Evolutionary conservation across 1,284 basidiomycete species (phyloP).

Genomic region (Psilocybe mexicana): DNA sequence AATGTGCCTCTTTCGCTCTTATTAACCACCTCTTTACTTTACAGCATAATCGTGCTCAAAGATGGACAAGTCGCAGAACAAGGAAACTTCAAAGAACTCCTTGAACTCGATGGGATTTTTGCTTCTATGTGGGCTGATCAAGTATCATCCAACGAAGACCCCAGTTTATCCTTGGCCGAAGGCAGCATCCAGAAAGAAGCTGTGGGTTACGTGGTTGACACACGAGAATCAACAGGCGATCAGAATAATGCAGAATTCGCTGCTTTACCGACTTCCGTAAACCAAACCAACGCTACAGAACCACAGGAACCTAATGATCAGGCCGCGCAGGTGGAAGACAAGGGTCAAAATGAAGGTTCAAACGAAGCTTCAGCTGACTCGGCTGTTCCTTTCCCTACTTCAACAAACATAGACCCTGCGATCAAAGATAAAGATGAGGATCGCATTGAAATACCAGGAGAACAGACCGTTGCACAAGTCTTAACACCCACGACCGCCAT

Average conservation of each 20-base stretch:
- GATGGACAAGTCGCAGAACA: slow-evolving; percentile 81
- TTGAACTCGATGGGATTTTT: slow-evolving; percentile 69
- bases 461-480: slow-evolving; percentile 8
- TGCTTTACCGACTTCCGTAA: neutral
- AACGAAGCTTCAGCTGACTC: neutral
- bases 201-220: slow-evolving; percentile 41
- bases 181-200: slow-evolving; percentile 40
- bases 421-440: neutral
- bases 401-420: neutral
- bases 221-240: slow-evolving; percentile 14
- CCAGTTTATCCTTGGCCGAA: slow-evolving; percentile 33
- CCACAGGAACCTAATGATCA: neutral
- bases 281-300: neutral
- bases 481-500: slow-evolving; percentile 14
- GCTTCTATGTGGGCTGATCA: slow-evolving; percentile 85
- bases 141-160: slow-evolving; percentile 58
- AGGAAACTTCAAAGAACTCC: slow-evolving; percentile 73
- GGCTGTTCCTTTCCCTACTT: neutral
- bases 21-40: slow-evolving; percentile 7
- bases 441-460: neutral
- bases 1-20: neutral
- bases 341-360: neutral
- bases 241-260: neutral
- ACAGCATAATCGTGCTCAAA: slow-evolving; percentile 79
- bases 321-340: neutral